Conservation (phyloP, 257 asterid species). For the Voacanga thouarsii region DNA sequence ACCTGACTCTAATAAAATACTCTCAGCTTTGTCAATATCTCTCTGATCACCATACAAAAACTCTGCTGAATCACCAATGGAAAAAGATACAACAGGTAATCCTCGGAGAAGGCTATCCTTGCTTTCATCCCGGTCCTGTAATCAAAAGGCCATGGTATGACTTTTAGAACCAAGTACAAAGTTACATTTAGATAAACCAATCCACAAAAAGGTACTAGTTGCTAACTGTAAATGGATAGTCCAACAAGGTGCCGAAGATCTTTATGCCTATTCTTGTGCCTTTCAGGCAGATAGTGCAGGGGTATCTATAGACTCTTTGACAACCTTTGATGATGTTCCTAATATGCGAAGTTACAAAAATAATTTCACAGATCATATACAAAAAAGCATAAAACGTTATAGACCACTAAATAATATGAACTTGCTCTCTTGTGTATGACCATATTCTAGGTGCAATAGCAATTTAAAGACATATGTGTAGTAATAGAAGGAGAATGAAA, state of each 20-base stretch:
- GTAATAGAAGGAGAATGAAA: neutral
- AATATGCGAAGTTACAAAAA: neutral
- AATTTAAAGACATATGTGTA: neutral
- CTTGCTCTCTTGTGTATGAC: neutral
- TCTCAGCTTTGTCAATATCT: slow-evolving; percentile 40
- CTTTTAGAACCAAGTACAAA: neutral
- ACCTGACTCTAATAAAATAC: slow-evolving; percentile 48
- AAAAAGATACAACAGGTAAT: slow-evolving; percentile 62
- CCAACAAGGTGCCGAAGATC: neutral
- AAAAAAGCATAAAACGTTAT: too few relatives aligned
- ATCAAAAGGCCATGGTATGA: neutral
- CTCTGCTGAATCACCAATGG: slow-evolving; percentile 69
- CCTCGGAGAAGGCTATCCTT: slow-evolving; percentile 37
- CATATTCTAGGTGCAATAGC: neutral
- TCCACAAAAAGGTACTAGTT: neutral
- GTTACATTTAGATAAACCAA: neutral
- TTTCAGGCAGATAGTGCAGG: neutral
- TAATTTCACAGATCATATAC: neutral
- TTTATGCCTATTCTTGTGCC: neutral
- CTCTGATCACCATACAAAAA: slow-evolving; percentile 54
- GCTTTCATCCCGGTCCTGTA: slow-evolving; percentile 64
- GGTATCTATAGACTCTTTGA: neutral
- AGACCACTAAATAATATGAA: neutral
- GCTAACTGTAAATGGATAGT: neutral
- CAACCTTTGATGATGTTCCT: neutral